These are phyloP conservation scores for Aspergillus cristatus DNA, from an alignment of 495 filamentous ascomycete genomes.

Conservation along the genomic window DNA sequence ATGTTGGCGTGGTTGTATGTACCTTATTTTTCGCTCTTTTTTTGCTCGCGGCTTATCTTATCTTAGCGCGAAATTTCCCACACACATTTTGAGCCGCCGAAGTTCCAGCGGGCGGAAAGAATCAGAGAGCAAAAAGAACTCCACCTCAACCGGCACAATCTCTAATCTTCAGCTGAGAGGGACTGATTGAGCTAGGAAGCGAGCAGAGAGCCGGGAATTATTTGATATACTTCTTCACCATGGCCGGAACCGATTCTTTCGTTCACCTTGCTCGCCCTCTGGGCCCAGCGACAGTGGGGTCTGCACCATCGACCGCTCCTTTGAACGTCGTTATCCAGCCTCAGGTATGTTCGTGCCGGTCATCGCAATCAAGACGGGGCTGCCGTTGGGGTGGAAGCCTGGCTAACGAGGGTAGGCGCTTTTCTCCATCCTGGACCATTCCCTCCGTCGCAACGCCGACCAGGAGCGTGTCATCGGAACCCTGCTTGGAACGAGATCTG, in stretches of 20 bases:
- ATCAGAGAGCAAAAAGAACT: slow-evolving; percentile 16
- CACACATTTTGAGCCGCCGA: slow-evolving; percentile 36
- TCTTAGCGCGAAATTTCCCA: slow-evolving; percentile 48
- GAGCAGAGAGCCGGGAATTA: not conserved
- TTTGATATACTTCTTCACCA: slow-evolving; percentile 37
- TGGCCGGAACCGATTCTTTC: slow-evolving; percentile 80
- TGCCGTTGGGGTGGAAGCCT: not conserved
- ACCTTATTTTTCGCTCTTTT: slow-evolving; percentile 7
- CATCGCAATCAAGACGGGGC: not conserved
- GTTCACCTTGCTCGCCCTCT: slow-evolving; percentile 90
- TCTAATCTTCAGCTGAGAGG: slow-evolving; percentile 6
- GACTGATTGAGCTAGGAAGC: not conserved
- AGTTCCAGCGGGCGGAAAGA: slow-evolving; percentile 14
- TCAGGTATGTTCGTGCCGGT: slow-evolving; percentile 52
- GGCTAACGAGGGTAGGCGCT: slow-evolving; percentile 53
- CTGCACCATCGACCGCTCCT: slow-evolving; percentile 76
- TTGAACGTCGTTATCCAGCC: slow-evolving; percentile 90
- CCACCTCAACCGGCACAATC: slow-evolving; percentile 14
- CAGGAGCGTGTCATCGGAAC: slow-evolving; percentile 95
- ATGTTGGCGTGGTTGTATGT: too few relatives aligned
- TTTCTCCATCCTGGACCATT: slow-evolving; percentile 96
- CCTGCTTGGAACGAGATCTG: slow-evolving; percentile 79
- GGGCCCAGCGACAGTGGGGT: slow-evolving; percentile 66
- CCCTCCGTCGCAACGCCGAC: slow-evolving; percentile 76
- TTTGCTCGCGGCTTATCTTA: slow-evolving; percentile 37